phyloP scores from a whole-genome alignment of 306 rosid genomes.

The Ammopiptanthus mongolicus region DNA sequence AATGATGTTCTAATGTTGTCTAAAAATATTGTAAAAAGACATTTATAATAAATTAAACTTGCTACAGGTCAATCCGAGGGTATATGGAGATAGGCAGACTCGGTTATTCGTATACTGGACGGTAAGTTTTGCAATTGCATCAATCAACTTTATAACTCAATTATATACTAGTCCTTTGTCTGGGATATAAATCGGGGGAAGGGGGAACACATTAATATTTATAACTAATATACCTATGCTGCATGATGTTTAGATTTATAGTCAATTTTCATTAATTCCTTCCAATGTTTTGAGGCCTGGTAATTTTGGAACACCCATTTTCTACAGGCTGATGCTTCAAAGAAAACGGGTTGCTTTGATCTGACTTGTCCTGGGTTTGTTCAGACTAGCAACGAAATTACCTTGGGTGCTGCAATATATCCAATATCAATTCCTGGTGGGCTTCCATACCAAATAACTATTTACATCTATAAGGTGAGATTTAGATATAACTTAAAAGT shows the following conservation, averaged over 20 bases:
- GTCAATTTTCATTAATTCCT: background rate
- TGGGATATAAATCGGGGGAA: background rate
- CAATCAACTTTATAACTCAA: background rate
- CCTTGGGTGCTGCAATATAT: conserved; percentile 47
- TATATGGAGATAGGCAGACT: conserved; percentile 55
- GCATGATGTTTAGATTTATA: background rate
- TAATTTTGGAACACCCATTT: background rate
- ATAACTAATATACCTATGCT: background rate
- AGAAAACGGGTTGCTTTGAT: conserved; percentile 71
- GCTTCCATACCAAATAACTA: conserved; percentile 30
- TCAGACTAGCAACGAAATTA: conserved; percentile 49
- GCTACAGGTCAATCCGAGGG: conserved; percentile 54
- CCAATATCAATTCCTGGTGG: conserved; percentile 39
- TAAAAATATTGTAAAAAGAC: too few species aligned
- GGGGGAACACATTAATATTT: background rate
- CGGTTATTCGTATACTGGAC: conserved; percentile 69
- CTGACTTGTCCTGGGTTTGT: conserved; percentile 69
- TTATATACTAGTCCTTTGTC: background rate
- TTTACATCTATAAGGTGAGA: conserved; percentile 46
- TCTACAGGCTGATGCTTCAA: conserved; percentile 54
- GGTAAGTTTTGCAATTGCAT: conserved; percentile 31
- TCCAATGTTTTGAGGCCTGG: background rate
- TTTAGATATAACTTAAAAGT: too few species aligned
- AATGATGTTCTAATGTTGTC: too few species aligned
- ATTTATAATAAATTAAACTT: background rate